Evolutionary conservation across 2,329 filamentous ascomycete species (phyloP), one percentile per base, ranked within the genome.

Genomic region (Xenosphaeropsis pyriputrescens): DNA sequence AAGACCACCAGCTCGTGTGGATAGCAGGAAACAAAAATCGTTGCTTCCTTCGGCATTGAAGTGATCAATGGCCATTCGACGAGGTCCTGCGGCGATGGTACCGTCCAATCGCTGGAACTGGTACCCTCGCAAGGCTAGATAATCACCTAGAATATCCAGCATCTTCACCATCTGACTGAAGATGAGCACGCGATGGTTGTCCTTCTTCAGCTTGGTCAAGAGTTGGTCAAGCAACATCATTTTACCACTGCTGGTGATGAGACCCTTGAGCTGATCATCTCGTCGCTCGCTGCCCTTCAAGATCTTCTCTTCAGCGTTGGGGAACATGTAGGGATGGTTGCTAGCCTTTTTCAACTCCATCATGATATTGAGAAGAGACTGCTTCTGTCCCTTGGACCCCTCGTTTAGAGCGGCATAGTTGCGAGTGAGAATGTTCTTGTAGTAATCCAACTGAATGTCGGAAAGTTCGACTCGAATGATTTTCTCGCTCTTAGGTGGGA

Each of bases 161-260:
- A 98, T 96, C 55, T 85, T 93, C 29, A 98, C 93, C 91, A 98
- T 98, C 56, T 98, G 91, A 57, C 89, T 96, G 66, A 98, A 98
- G 46, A 98, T 96, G 45, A 98, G 64, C 11, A 98, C 93, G 39
- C 91, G 84, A 59, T 98, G 91, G 35, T 85, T 85, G 52, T 98
- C 91, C 48, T 80, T 84, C 57, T 82, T 94, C 47, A 98, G 64
- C 60, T 98, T 98, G 5, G 82, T 81, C 9, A 98, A 70, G n/a
- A 98, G 75, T 55, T 88, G 85, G 50, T 98, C 91, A 6, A 98
- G 73, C 35, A 98, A 69, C 86, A 96, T 96, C 91, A 98, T 95
- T 63, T 98, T 98, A 49, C 93, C 93, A 61, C 91, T 98, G 55
- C 86, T 94, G 4, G 88, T 89, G 52, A 98, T 93, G 43, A 98